Evolutionary conservation across 202 grass and related monocot genomes (phyloP).

Genomic region (Elaeis oleifera): DNA sequence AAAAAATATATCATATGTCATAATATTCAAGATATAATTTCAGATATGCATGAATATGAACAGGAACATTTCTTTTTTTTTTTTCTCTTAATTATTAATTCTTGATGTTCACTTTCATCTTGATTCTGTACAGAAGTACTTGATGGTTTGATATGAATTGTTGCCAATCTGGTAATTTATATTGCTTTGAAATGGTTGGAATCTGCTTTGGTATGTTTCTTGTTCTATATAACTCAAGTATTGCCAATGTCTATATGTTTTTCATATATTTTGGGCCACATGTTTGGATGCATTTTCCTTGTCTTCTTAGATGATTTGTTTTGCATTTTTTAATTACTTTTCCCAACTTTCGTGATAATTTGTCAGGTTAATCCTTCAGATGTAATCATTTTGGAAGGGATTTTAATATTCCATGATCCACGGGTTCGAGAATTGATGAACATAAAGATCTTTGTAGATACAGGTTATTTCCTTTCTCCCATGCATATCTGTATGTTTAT

Average conservation of each 20-base stretch:
- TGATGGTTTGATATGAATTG: not conserved
- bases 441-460: slow-evolving; percentile 98
- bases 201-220: slow-evolving; percentile 6
- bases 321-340: too few species aligned
- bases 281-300: too few species aligned
- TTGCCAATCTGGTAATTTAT: not conserved
- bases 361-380: slow-evolving; percentile 85
- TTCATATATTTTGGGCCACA: not conserved
- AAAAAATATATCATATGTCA: too few species aligned
- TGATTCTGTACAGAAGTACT: slow-evolving; percentile 2
- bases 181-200: slow-evolving; percentile 7
- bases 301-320: too few species aligned
- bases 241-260: not conserved
- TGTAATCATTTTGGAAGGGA: slow-evolving; percentile 97
- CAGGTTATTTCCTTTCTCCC: slow-evolving; percentile 30
- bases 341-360: slow-evolving; percentile 8
- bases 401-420: slow-evolving; percentile 92
- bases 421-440: slow-evolving; percentile 82
- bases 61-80: too few species aligned
- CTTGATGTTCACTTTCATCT: not conserved
- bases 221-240: not conserved
- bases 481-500: too few species aligned
- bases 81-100: not conserved
- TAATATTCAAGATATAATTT: too few species aligned
- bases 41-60: too few species aligned